Base-by-base conservation (phyloP, 2,329 filamentous ascomycete genomes). In the Epicoccum sorghinum region DNA sequence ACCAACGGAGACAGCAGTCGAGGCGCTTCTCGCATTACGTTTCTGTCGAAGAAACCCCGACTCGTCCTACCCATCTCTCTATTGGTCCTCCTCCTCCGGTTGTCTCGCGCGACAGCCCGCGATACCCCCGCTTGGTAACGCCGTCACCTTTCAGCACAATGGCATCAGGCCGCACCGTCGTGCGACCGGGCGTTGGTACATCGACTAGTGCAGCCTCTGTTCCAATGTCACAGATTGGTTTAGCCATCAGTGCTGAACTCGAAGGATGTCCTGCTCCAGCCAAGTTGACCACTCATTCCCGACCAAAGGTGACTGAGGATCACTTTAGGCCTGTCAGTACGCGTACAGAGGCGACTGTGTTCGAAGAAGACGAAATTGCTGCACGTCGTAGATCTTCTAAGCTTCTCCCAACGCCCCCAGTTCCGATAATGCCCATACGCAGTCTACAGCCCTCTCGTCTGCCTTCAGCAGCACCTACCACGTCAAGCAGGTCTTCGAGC, bases 211-310 rank as follows among this genome's bases (percentile, higher is more conserved):
- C 62, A 8, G 58, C 32, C 56, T 66, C 27, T 59, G 23, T 55
- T 69, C 29, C 69, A 61, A 30, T 59, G 68, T 30, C 65, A 68
- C 67, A 72, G 43, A 75, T 75, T 45, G 73, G 73, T 3, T 52
- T 75, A 47, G 73, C 73, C 14, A 71, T 76, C 43, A 76, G 69
- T 42, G 68, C 69, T 4, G 72, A 74, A 52, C 48, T 70, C 8
- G 69, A 72, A 46, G 66, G 64, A 6, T 68, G 58, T 9, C 61
- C 69, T 38, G 51, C 53, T 12, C 49, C 57, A 33, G 36, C 48
- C 37, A 60, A 52, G n/a, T 25, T 55, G 8, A 53, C 59, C 43
- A 51, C 44, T 38, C 47, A 56, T 13, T 41, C 46, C 10, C 30
- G 52, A 25, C 52, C 49, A 10, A 55, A 55, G 32, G 47, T 55